Base-by-base conservation (phyloP, 306 rosid genomes). In the Hippophae rhamnoides region DNA sequence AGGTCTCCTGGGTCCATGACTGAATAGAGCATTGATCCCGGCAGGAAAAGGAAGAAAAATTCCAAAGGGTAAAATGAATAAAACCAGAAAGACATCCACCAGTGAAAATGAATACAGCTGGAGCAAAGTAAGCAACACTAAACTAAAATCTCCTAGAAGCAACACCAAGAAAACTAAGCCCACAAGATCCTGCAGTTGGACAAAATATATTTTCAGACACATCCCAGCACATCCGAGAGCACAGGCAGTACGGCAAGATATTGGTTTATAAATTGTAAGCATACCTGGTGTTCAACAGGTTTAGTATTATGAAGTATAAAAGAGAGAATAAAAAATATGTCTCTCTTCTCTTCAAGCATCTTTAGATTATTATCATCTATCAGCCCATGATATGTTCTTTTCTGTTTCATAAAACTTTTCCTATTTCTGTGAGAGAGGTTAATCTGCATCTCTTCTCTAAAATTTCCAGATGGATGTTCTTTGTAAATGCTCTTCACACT, bases 271-370 rank as follows among this genome's bases (percentile, higher is more conserved):
- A 31, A 46, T 26, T 18, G 27, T 27, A 46, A n/a, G 4, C 78
- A 54, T 86, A 92, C 99, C 99, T 88, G 99, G 73, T 93, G 97
- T 53, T 95, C 97, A 77, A 93, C 99, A 60, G 99, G 99, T 79
- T 82, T 93, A 63, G 97, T 80, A 67, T 84, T 88, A 70, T 80
- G 94, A 71, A 88, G 95, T 58, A 88, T 70, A 60, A 80, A 78
- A 75, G 95, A 93, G 89, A 93, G 90, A 82, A 76, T 74, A 80
- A 73, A 88, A 84, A 85, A 93, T 67, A 93, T 66, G 63, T 84
- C 90, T 64, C 88, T 88, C 89, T 80, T 86, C 78, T 93, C 94
- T 46, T 78, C 85, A 73, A 93, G 82, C 78, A 72, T 81, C 62
- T 75, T 89, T 78, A 93, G 62, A 73, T 61, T 88, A 79, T 74